Evolutionary conservation across 805 yeast genomes (phyloP).

Genomic region (Saturnispora ahearnii): DNA sequence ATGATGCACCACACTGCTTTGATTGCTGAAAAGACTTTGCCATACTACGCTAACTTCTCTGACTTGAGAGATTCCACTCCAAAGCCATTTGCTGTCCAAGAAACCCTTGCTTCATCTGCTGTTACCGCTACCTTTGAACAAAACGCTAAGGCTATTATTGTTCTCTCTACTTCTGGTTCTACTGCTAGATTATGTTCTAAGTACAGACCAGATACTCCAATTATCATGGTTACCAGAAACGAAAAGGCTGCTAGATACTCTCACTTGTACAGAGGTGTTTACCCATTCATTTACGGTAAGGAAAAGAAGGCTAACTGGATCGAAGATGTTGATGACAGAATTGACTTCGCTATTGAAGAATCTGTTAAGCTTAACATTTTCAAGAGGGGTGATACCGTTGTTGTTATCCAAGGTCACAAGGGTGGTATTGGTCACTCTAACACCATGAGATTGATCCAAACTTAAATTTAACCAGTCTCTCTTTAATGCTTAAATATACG

Average conservation of each 20-base stretch:
- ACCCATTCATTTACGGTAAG: constrained; percentile 82
- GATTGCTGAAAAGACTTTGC: constrained; percentile 94
- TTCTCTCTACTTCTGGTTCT: constrained; percentile 88
- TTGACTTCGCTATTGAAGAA: constrained; percentile 85
- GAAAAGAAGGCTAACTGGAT: constrained; percentile 77
- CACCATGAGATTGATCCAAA: constrained; percentile 69
- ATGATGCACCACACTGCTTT: constrained; percentile 98
- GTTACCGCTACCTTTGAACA: constrained; percentile 95
- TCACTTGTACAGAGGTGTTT: constrained; percentile 97
- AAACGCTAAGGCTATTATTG: constrained; percentile 93
- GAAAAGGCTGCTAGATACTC: constrained; percentile 87
- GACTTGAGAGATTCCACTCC: constrained; percentile 80
- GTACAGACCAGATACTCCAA: constrained; percentile 96
- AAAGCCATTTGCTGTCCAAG: constrained; percentile 87
- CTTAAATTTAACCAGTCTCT: constrained; percentile 5
- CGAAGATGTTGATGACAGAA: constrained; percentile 91
- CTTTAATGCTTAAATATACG: not conserved
- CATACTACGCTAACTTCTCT: constrained; percentile 73
- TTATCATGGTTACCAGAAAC: constrained; percentile 97
- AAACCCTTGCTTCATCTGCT: constrained; percentile 96
- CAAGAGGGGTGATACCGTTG: constrained; percentile 77
- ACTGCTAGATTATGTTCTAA: constrained; percentile 95
- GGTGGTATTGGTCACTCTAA: constrained; percentile 98
- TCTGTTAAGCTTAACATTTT: constrained; percentile 83
- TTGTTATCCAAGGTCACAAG: constrained; percentile 98